phyloP scores from a whole-genome alignment of 441 rosid species.

The Pelargonium exstipulatum region DNA sequence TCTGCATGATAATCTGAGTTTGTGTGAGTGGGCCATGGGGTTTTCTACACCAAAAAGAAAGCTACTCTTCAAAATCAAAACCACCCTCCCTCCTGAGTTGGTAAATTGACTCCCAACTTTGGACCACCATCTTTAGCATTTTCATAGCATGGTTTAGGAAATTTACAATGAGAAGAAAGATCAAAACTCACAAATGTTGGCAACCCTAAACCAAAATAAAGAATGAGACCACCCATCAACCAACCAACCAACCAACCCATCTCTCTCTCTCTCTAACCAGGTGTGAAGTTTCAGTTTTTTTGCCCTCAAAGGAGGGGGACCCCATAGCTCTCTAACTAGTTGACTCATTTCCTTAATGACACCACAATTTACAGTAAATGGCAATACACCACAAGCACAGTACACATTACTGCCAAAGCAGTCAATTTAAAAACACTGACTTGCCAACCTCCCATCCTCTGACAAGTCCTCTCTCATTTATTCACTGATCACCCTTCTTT shows the following conservation, averaged over 20 bases:
- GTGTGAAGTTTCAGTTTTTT: too few relatives aligned
- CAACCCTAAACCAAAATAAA: not conserved
- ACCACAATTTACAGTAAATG: constrained; percentile 5
- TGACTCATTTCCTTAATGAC: not conserved
- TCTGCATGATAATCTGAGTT: not conserved
- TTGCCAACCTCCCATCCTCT: constrained; percentile 8
- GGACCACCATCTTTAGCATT: not conserved
- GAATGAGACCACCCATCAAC: not conserved
- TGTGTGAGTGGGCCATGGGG: not conserved
- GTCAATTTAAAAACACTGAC: not conserved
- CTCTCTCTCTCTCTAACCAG: not conserved
- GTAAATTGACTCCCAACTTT: not conserved
- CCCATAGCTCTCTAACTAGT: not conserved
- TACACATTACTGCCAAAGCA: not conserved
- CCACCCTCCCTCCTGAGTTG: too few relatives aligned
- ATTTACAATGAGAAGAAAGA: not conserved
- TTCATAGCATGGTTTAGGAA: constrained; percentile 1
- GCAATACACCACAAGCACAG: not conserved
- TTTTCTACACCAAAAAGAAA: not conserved
- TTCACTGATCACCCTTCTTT: not conserved
- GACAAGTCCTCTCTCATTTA: constrained; percentile 9
- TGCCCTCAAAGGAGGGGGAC: not conserved
- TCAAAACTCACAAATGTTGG: not conserved
- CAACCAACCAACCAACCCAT: too few relatives aligned
- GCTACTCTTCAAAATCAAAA: too few relatives aligned